Evolutionary conservation across 78 protist genomes (phyloP).

Genomic region (Pelomyxa schiedti): DNA sequence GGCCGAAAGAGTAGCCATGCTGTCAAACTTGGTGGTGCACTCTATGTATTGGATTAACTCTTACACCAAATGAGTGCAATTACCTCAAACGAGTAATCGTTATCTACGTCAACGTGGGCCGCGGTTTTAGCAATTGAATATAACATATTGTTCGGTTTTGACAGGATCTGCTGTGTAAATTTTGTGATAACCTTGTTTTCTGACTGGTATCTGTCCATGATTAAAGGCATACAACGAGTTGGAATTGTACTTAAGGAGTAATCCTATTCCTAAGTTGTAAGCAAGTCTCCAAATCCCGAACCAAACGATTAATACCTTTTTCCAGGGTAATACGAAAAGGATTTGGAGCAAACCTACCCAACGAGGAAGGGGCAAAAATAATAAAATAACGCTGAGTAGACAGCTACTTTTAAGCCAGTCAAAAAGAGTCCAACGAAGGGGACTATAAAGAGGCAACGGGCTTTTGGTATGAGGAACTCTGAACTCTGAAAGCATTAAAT

Average conservation of each 20-base stretch:
- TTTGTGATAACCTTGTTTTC: slow-evolving; percentile 3
- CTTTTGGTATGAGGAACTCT: no score
- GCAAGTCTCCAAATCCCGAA: slow-evolving; percentile 69
- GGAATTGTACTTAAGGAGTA: slow-evolving; percentile 48
- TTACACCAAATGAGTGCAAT: no score
- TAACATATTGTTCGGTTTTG: background rate
- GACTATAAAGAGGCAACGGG: no score
- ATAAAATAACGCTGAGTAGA: background rate
- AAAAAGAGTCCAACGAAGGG: background rate
- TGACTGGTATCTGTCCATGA: no score
- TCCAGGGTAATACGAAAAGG: background rate
- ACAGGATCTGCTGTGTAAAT: background rate
- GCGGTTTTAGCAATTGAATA: no score
- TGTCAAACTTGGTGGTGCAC: slow-evolving; percentile 50
- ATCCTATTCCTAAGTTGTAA: slow-evolving; percentile 72
- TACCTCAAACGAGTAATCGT: slow-evolving; percentile 45
- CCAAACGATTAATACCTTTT: slow-evolving; percentile 15
- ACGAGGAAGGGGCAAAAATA: background rate
- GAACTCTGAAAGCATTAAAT: no score
- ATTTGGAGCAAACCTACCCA: background rate
- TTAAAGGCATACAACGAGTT: no score
- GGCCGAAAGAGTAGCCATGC: slow-evolving; percentile 75
- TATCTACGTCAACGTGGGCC: slow-evolving; percentile 30
- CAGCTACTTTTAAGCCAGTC: background rate
- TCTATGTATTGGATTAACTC: no score